These are phyloP conservation scores for Sapria himalayana DNA, from an alignment of 345 rosid species.

Conservation along the genomic window DNA sequence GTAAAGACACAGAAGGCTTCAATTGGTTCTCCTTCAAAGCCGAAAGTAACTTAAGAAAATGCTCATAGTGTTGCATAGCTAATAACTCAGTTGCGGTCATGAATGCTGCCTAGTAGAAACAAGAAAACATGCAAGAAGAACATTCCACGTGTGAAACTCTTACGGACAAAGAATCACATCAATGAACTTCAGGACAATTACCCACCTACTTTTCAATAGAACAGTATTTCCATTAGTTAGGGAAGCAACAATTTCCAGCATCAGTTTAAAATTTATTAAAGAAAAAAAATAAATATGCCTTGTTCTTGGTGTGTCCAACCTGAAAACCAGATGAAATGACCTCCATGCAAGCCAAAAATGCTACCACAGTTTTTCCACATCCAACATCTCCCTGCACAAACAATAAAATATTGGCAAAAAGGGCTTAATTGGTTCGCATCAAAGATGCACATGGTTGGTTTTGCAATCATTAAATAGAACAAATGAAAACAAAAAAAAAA, in stretches of 20 bases:
- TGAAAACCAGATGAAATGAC: constrained; percentile 84
- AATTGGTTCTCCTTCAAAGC: constrained; percentile 27
- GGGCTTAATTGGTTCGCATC: too few species aligned
- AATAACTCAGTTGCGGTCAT: constrained; percentile 99
- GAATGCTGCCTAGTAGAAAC: constrained; percentile 52
- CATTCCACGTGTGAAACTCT: not conserved
- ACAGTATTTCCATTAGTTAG: too few species aligned
- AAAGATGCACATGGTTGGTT: too few species aligned
- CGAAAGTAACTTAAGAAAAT: constrained; percentile 46
- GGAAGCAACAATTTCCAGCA: too few species aligned
- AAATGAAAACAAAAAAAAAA: too few species aligned
- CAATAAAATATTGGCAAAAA: constrained; percentile 5
- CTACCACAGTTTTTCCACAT: constrained; percentile 89
- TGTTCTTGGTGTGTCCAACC: constrained; percentile 23
- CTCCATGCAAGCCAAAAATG: constrained; percentile 95
- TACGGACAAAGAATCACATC: not conserved
- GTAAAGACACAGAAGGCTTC: constrained; percentile 72
- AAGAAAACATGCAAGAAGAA: constrained; percentile 1
- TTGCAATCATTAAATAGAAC: too few species aligned
- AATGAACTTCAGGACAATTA: not conserved
- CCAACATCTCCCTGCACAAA: constrained; percentile 82
- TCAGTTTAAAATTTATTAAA: not conserved
- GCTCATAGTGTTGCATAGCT: constrained; percentile 81
- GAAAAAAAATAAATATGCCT: not conserved
- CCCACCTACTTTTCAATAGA: too few species aligned